A percentile compares a stretch with the other conserved stretches of the same genome.
phyloP scores from a whole-genome alignment of 495 filamentous ascomycete genomes.

The Parathielavia appendiculata region DNA sequence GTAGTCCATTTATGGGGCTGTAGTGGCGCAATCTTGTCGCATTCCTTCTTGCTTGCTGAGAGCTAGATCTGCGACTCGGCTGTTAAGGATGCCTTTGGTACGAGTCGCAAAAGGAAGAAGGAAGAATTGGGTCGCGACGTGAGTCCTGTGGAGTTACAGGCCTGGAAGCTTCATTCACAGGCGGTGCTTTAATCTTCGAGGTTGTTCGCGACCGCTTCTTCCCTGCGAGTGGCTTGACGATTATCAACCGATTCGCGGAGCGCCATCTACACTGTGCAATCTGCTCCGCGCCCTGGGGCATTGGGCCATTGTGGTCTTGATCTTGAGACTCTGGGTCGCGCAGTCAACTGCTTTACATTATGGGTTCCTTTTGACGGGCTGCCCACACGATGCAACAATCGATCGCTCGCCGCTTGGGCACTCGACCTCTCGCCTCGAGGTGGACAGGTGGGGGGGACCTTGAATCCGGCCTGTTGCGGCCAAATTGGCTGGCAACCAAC shows the following conservation, averaged over 20 bases:
- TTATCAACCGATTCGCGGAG: no score
- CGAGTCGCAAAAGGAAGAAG: slow-evolving; percentile 1
- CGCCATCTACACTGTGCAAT: no score
- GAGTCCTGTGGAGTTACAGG: background rate
- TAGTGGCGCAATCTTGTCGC: slow-evolving; percentile 15
- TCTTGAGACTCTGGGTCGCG: background rate
- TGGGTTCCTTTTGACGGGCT: background rate
- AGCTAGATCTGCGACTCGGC: background rate
- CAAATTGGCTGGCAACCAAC: slow-evolving; percentile 21
- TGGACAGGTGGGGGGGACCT: slow-evolving; percentile 14
- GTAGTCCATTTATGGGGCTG: background rate
- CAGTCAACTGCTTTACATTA: background rate
- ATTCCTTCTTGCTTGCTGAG: background rate
- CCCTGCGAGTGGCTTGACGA: no score
- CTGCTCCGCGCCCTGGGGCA: no score
- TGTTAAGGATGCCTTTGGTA: background rate
- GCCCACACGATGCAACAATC: slow-evolving; percentile 2
- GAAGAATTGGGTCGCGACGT: background rate
- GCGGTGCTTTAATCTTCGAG: no score
- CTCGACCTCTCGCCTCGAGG: slow-evolving; percentile 1
- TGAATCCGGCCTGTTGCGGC: slow-evolving; percentile 28
- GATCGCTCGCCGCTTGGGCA: slow-evolving; percentile 4
- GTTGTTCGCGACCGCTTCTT: no score
- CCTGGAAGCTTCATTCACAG: no score
- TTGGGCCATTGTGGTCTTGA: no score